Evolutionary conservation across 2,329 filamentous ascomycete species (phyloP).

Genomic region (Cercospora citrullina): DNA sequence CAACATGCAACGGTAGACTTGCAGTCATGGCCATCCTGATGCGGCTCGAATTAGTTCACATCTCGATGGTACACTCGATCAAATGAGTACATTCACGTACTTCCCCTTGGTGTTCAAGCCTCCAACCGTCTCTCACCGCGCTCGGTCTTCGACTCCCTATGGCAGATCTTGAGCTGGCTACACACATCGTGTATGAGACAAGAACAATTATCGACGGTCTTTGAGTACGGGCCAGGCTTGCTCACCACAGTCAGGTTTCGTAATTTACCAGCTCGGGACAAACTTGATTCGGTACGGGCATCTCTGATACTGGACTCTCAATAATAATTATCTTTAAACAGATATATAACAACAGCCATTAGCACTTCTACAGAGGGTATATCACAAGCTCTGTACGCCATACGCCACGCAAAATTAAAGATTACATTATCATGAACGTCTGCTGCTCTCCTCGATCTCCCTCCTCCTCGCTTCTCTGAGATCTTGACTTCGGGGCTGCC

Average conservation of each 20-base stretch:
- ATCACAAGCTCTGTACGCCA: conserved; percentile 5
- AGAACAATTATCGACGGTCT: conserved; percentile 34
- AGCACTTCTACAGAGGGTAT: conserved; percentile 18
- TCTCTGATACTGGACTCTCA: neutral
- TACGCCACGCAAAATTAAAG: neutral
- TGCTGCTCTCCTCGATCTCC: conserved; percentile 23
- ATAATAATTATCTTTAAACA: neutral
- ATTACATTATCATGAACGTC: neutral
- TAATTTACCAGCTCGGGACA: conserved; percentile 38
- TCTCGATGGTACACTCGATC: neutral
- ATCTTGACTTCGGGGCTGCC: conserved; percentile 21
- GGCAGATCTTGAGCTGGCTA: conserved; percentile 37
- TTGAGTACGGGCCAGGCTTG: conserved; percentile 35
- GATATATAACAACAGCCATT: neutral
- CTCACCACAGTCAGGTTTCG: conserved; percentile 27
- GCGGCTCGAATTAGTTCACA: neutral
- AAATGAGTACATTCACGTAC: neutral
- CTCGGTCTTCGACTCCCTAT: conserved; percentile 31
- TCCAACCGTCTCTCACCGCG: conserved; percentile 32
- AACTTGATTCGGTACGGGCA: neutral
- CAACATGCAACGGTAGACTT: neutral
- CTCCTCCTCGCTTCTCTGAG: conserved; percentile 23
- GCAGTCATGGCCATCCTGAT: neutral
- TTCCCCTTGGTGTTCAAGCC: neutral
- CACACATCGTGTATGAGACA: conserved; percentile 29